Base-by-base conservation (phyloP, 2,329 filamentous ascomycete genomes). In the Clonostachys chloroleuca region DNA sequence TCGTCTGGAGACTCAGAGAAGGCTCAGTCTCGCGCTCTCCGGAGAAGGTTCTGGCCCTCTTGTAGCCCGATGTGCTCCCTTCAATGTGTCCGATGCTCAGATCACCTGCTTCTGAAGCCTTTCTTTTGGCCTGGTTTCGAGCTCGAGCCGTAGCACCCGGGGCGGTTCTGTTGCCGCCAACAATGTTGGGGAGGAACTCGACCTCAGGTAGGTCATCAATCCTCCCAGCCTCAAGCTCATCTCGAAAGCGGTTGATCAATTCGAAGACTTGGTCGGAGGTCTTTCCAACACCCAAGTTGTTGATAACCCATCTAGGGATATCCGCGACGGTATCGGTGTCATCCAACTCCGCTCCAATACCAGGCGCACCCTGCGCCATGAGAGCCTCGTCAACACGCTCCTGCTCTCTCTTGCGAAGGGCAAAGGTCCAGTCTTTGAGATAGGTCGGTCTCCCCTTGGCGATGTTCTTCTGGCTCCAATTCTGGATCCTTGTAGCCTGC, bases 371-470 rank as follows among this genome's bases (percentile, higher is more conserved):
- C 5, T 64, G 61, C 6, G 63, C 64, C 0, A 69, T 64, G 12
- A 24, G 20, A 18, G 59, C 64, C 30, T 65, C 65, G 12, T 66
- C 63, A 8, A 82, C 65, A 5, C 82, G 75, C 54, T 77, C 72
- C 56, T 81, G 73, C 59, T 87, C 84, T 13, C 85, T 78, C 65
- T 84, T 85, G 41, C 84, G 75, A 43, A 84, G 72, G 6, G 74
- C 75, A 7, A 90, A 64, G 2, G 78, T 74, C 79, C 86, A 90
- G 54, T 60, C 59, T 41, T 60, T 63, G 46, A 69, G 66, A 43
- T 57, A 59, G 6, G 64, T 60, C 0, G 61, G 59, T 42, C 56
- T 55, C 20, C 54, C 58, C 14, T 30, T 30, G 7, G 52, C 56
- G 36, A 64, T 55, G 49, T 83, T 81, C 4, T 65, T 56, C 34